phyloP scores from a whole-genome alignment of 352 stramenopile species.

The Plasmopara viticola region DNA sequence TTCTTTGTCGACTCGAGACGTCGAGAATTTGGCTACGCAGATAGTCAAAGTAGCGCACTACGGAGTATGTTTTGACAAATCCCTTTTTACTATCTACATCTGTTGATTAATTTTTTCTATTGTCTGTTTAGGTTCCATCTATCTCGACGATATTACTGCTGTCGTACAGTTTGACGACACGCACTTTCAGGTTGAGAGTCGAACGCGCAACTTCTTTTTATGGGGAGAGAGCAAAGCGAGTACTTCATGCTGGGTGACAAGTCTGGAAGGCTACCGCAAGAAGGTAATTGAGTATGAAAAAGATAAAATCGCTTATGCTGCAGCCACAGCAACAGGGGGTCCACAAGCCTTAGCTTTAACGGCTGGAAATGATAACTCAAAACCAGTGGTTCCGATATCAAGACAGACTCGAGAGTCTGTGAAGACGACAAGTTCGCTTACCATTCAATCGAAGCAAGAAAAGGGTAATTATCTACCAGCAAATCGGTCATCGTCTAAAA shows the following conservation, averaged over 20 bases:
- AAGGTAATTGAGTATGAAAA: slow-evolving; percentile 67
- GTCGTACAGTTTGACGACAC: slow-evolving; percentile 82
- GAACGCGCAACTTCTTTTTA: slow-evolving; percentile 80
- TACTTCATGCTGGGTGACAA: slow-evolving; percentile 74
- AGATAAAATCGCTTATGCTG: slow-evolving; percentile 37
- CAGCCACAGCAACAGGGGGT: slow-evolving; percentile 9
- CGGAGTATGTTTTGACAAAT: slow-evolving; percentile 31
- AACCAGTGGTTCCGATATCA: slow-evolving; percentile 2
- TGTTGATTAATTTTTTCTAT: slow-evolving; percentile 4
- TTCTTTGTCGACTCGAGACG: slow-evolving; percentile 79
- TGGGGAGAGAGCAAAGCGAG: slow-evolving; percentile 81
- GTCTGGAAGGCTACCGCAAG: slow-evolving; percentile 72
- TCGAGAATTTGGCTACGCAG: slow-evolving; percentile 69
- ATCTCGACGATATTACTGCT: slow-evolving; percentile 81
- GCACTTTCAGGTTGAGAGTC: slow-evolving; percentile 80
- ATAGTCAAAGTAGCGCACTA: slow-evolving; percentile 37
- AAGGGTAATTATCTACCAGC: slow-evolving; percentile 7
- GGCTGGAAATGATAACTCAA: slow-evolving; percentile 3
- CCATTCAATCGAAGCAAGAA: slow-evolving; percentile 15
- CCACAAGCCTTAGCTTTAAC: slow-evolving; percentile 7
- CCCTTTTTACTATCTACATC: background rate
- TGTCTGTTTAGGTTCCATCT: slow-evolving; percentile 55
- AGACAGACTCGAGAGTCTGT: slow-evolving; percentile 12
- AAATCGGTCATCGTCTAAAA: slow-evolving; percentile 9
- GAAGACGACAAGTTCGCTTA: slow-evolving; percentile 17